A percentile compares a stretch with the other conserved stretches of the same genome.
phyloP scores from a whole-genome alignment of 2,329 filamentous ascomycete species.

The Cordyceps cateniannulata region DNA sequence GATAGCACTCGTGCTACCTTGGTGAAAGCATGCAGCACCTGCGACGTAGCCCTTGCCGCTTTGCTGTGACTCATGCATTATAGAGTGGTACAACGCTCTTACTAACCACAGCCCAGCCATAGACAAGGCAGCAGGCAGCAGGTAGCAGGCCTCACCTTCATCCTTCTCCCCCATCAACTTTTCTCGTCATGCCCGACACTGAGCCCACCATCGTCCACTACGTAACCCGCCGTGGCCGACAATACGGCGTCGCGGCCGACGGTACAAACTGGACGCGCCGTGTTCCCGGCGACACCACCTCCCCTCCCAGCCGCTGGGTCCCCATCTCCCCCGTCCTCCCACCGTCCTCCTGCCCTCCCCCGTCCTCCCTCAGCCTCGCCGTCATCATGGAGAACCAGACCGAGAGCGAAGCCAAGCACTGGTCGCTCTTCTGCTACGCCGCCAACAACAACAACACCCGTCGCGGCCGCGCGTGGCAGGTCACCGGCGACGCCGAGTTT shows the following conservation, averaged over 20 bases:
- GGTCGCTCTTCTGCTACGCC: conserved; percentile 3
- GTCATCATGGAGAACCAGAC: neutral
- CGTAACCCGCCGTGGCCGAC: neutral
- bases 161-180: no score
- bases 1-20: no score
- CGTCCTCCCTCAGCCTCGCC: no score
- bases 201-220: neutral
- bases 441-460: neutral
- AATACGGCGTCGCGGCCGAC: neutral
- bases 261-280: neutral
- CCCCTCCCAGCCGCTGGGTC: neutral
- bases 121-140: no score
- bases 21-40: no score
- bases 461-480: neutral
- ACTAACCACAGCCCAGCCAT: no score
- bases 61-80: no score
- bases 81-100: no score
- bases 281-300: neutral
- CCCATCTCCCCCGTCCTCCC: neutral
- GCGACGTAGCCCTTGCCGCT: no score
- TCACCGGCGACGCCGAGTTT: conserved; percentile 1
- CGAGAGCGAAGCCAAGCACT: neutral
- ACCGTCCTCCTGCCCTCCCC: neutral
- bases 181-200: neutral
- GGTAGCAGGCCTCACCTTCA: no score